These are phyloP conservation scores for Beauveria sp. DNA, from an alignment of 2,329 filamentous ascomycete genomes.

Conservation along the genomic window DNA sequence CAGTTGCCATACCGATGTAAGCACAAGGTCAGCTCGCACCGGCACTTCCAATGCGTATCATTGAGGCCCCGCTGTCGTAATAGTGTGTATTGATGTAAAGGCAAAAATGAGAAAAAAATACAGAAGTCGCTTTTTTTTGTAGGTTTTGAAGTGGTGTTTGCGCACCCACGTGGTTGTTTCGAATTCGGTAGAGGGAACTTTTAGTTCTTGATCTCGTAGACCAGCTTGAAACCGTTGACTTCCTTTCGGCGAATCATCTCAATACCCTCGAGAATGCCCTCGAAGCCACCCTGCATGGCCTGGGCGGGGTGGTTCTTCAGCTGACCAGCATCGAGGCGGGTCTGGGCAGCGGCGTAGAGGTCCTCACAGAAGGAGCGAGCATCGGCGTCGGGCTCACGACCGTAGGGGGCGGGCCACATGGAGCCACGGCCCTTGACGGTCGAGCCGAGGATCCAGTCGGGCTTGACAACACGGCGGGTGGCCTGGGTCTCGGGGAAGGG, in stretches of 20 bases:
- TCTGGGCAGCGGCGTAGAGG: slow-evolving; percentile 10
- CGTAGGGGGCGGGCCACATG: slow-evolving; percentile 17
- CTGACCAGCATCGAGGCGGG: slow-evolving; percentile 10
- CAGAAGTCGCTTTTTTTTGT: slow-evolving; percentile 4
- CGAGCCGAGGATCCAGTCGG: slow-evolving; percentile 22
- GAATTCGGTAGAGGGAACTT: not conserved
- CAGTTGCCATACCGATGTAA: slow-evolving; percentile 3
- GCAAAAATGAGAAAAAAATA: not conserved
- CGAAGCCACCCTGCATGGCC: slow-evolving; percentile 19
- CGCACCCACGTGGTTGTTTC: not conserved
- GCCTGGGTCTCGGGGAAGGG: slow-evolving; percentile 19
- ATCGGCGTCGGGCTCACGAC: slow-evolving; percentile 5
- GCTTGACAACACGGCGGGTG: slow-evolving; percentile 14
- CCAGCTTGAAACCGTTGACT: slow-evolving; percentile 34
- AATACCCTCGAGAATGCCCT: slow-evolving; percentile 26
- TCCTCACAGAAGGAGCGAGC: slow-evolving; percentile 8
- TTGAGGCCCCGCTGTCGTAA: not conserved
- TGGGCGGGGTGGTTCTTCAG: slow-evolving; percentile 14
- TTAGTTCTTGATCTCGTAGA: slow-evolving; percentile 21
- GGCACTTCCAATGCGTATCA: not conserved
- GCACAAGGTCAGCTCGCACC: slow-evolving; percentile 1
- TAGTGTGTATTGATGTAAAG: not conserved
- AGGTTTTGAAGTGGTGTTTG: not conserved
- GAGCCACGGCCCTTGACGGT: slow-evolving; percentile 20
- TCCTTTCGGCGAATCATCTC: slow-evolving; percentile 23